Evolutionary conservation across 768 basidiomycete species (phyloP), one percentile per base, ranked within the genome.

Genomic region (Pulveroboletus ravenelii): DNA sequence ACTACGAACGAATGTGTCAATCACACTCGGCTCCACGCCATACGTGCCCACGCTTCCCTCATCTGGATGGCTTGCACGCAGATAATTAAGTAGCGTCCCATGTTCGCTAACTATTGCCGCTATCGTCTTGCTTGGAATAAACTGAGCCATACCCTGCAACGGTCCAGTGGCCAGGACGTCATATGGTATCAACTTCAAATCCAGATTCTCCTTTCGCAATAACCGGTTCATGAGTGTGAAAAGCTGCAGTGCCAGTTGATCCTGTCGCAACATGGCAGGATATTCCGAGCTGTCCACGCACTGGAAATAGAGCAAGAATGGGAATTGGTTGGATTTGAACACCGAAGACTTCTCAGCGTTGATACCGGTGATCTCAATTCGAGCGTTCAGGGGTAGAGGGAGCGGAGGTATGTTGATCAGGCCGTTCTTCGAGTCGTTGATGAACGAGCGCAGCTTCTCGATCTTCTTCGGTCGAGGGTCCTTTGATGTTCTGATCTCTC

Each of bases 221-320:
- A 99, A 69, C 42, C 89, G 78, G 64, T 99, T 93, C 96, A 99
- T 99, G 25, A 99, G 81, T 14, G 93, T 96, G 68, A 99, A 94
- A n/a, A 98, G 77, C 68, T 99, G 96, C 44, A 98, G 87, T 25
- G 98, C 94, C 34, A 99, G 81, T 67, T 99, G 96, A 65, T 99
- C 96, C 68, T 99, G 96, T 18, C 96, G 85, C 78, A 98, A 97
- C 53, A 99, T 98, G 45, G 97, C 80, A 0, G 94, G 89, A 67
- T 88, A 98, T 63, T 93, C 89, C 14, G 82, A 78, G 10, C 89
- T 85, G 50, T 91, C 87, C 10, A 82, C 74, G 58, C 89, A 88
- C 59, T 90, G 85, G 69, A 98, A 95, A 67, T 88, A 92, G 15
- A 99, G 75, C 17, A 95, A 76, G 46, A 99, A 77, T 0, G 96